These are phyloP conservation scores for Candida suzukii DNA, from an alignment of 805 yeast species.

Conservation along the genomic window DNA sequence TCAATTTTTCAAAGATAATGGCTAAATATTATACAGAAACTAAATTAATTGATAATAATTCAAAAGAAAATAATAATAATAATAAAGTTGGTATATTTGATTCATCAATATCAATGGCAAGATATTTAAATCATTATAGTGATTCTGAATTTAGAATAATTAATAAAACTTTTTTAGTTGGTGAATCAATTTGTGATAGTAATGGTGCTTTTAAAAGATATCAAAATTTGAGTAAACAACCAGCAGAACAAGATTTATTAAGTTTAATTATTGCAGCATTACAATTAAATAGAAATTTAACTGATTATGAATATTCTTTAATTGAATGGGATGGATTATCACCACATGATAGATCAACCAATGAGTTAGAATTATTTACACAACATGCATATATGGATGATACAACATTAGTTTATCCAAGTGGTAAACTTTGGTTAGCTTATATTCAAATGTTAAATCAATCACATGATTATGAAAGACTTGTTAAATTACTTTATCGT, in stretches of 20 bases:
- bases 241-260: neutral
- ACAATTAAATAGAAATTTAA: neutral
- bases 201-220: conserved; percentile 22
- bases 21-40: conserved; percentile 18
- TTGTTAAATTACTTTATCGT: conserved; percentile 44
- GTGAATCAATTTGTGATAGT: conserved; percentile 29
- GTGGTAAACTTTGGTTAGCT: conserved; percentile 39
- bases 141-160: conserved; percentile 11
- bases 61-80: too few species aligned
- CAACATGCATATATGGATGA: conserved; percentile 27
- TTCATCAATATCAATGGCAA: conserved; percentile 17
- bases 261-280: neutral
- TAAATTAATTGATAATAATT: neutral
- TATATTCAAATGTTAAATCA: conserved; percentile 45
- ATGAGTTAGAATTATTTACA: conserved; percentile 42
- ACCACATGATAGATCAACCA: conserved; percentile 56
- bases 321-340: conserved; percentile 39
- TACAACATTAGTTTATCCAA: conserved; percentile 33
- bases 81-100: conserved; percentile 2
- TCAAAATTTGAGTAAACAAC: conserved; percentile 3
- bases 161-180: conserved; percentile 18
- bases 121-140: conserved; percentile 11
- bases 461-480: conserved; percentile 39
- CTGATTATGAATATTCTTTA: conserved; percentile 2
- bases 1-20: conserved; percentile 16